Percentiles rank a stretch among this genome's conserved stretches.
phyloP scores from a whole-genome alignment of 768 basidiomycete genomes.

The Pleurotus pulmonarius region DNA sequence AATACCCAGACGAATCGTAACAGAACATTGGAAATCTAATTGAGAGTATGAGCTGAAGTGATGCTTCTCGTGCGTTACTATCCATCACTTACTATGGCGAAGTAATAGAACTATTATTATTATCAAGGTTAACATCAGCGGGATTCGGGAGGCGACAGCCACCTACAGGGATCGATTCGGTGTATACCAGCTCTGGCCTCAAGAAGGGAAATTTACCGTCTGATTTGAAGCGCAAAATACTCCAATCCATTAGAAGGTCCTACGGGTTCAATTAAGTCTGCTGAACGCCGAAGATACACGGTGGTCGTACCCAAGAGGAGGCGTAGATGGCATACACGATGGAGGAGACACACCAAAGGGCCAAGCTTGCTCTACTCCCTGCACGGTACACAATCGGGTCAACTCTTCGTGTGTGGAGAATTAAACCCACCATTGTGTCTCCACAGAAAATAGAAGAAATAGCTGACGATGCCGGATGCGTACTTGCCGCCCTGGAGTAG shows the following conservation, averaged over 20 bases:
- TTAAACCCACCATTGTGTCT: constrained; percentile 48
- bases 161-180: constrained; percentile 54
- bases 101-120: constrained; percentile 60
- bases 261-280: constrained; percentile 19
- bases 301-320: constrained; percentile 64
- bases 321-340: constrained; percentile 68
- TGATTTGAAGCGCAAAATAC: constrained; percentile 50
- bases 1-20: constrained; percentile 82
- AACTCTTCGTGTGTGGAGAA: background rate
- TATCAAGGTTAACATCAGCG: background rate
- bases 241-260: constrained; percentile 95
- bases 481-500: constrained; percentile 79
- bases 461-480: constrained; percentile 56
- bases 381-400: background rate
- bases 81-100: constrained; percentile 58
- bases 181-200: constrained; percentile 73
- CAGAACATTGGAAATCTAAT: constrained; percentile 63
- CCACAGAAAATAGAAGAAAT: constrained; percentile 77
- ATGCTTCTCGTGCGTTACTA: background rate
- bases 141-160: background rate
- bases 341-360: constrained; percentile 64
- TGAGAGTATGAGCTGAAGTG: background rate
- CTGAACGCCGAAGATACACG: background rate
- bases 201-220: constrained; percentile 57
- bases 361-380: constrained; percentile 46